Evolutionary conservation across 2,329 filamentous ascomycete species (phyloP).

Genomic region (Fusarium sp.): DNA sequence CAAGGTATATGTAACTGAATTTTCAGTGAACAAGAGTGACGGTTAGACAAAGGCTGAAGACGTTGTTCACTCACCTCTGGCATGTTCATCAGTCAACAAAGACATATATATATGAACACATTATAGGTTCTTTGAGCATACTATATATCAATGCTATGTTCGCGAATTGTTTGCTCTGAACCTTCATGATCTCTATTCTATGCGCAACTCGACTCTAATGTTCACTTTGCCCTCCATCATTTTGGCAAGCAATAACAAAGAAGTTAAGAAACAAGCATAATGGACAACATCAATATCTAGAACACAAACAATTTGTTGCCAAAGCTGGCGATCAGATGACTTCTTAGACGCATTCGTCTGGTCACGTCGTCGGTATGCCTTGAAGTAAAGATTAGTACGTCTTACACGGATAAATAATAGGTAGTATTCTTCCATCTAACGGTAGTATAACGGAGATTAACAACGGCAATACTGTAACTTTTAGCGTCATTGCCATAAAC

Average conservation of each 20-base stretch:
- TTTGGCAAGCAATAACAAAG: background rate
- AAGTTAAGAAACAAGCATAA: background rate
- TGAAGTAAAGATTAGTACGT: background rate
- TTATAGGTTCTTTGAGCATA: background rate
- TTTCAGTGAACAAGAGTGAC: background rate
- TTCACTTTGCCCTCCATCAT: background rate
- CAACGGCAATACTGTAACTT: background rate
- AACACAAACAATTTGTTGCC: background rate
- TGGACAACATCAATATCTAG: background rate
- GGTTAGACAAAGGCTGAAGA: slow-evolving; percentile 1
- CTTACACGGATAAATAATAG: background rate
- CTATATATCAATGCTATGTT: background rate
- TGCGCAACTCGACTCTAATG: background rate
- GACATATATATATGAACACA: too few species aligned
- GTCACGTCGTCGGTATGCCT: background rate
- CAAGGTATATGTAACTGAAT: background rate
- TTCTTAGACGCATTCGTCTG: background rate
- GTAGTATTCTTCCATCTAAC: background rate
- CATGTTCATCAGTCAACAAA: background rate
- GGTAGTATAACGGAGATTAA: background rate
- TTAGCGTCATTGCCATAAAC: background rate
- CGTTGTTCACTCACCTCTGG: background rate
- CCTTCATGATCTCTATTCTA: background rate
- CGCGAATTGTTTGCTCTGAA: background rate
- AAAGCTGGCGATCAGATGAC: background rate